A percentile compares a stretch with the other conserved stretches of the same genome.
Conservation (phyloP, 2,329 filamentous ascomycete genomes). For the Colletotrichum sansevieriae region DNA sequence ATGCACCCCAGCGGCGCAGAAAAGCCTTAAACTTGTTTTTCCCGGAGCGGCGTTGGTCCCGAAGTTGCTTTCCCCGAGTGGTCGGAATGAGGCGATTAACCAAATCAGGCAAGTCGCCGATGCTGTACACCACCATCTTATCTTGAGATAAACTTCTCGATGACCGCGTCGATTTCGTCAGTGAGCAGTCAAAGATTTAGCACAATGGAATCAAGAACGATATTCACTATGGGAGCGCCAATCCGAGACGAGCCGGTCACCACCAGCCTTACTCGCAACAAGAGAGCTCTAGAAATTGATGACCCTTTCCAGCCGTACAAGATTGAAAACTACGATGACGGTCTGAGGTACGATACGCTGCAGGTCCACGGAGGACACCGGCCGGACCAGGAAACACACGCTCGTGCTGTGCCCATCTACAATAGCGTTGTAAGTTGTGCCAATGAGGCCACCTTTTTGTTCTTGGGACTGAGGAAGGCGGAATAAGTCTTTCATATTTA, state of each 20-base stretch:
- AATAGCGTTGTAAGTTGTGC: slow-evolving; percentile 13
- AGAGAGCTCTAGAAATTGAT: slow-evolving; percentile 5
- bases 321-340: slow-evolving; percentile 14
- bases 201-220: not conserved
- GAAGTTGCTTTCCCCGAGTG: no score
- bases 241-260: slow-evolving; percentile 11
- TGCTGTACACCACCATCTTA: no score
- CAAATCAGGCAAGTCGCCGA: no score
- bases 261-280: not conserved
- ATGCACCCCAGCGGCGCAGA: no score
- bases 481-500: slow-evolving; percentile 84
- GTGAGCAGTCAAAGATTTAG: no score
- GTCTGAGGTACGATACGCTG: slow-evolving; percentile 15
- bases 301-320: slow-evolving; percentile 23
- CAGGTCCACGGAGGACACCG: slow-evolving; percentile 20
- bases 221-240: slow-evolving; percentile 1
- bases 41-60: no score
- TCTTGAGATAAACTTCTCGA: no score
- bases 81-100: no score
- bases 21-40: no score
- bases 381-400: slow-evolving; percentile 18
- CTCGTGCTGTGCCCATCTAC: slow-evolving; percentile 14
- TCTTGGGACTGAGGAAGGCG: not conserved
- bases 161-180: no score
- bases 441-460: not conserved